These are phyloP conservation scores for Coleophoma cylindrospora DNA, from an alignment of 2,329 filamentous ascomycete genomes.

Conservation along the genomic window DNA sequence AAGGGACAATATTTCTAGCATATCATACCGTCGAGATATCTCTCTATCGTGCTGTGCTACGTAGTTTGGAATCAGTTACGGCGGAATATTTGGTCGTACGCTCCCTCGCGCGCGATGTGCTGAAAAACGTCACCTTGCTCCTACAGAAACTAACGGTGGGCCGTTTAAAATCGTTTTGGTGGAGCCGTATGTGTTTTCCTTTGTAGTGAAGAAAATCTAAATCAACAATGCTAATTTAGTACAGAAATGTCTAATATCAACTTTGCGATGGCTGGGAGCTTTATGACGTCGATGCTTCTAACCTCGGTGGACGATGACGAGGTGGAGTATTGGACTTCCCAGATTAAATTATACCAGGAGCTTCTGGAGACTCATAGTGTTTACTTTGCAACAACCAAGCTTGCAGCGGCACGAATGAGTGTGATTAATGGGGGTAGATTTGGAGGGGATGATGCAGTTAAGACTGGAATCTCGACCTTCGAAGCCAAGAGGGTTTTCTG, in stretches of 20 bases:
- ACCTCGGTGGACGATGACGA: slow-evolving; percentile 4
- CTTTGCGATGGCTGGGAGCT: slow-evolving; percentile 5
- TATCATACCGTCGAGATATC: slow-evolving; percentile 3
- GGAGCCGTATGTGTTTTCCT: slow-evolving; percentile 3
- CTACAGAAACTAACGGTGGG: slow-evolving; percentile 2
- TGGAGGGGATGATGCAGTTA: not conserved
- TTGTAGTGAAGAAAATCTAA: not conserved
- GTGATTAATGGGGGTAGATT: not conserved
- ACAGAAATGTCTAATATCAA: slow-evolving; percentile 4
- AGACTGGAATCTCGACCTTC: not conserved
- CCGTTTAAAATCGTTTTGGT: slow-evolving; percentile 6
- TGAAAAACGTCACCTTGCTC: not conserved
- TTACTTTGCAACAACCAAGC: slow-evolving; percentile 3
- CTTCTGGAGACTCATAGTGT: slow-evolving; percentile 1
- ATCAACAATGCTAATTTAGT: not conserved
- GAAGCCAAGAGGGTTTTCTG: not conserved
- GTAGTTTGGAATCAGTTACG: not conserved
- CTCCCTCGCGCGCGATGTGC: not conserved
- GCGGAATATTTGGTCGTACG: not conserved
- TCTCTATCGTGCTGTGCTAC: slow-evolving; percentile 3
- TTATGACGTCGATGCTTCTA: slow-evolving; percentile 5
- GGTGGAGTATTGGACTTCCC: slow-evolving; percentile 4
- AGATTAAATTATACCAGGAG: slow-evolving; percentile 1
- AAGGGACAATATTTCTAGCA: slow-evolving; percentile 5
- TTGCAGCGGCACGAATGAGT: slow-evolving; percentile 3